phyloP scores from a whole-genome alignment of 768 basidiomycete genomes.

The Tylopilus sp. region DNA sequence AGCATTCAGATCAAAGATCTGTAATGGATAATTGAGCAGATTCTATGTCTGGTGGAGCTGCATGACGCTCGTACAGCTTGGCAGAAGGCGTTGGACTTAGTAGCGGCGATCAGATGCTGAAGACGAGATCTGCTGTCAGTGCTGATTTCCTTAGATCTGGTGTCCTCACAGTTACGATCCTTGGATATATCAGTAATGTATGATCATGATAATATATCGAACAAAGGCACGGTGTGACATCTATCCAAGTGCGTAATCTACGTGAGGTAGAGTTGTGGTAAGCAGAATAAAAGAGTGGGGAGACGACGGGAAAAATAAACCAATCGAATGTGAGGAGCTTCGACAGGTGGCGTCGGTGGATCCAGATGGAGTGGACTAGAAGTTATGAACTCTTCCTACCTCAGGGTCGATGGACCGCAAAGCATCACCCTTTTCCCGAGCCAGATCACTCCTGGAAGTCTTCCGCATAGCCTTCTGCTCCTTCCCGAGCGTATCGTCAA shows the following conservation, averaged over 20 bases:
- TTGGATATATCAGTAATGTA: too few species aligned
- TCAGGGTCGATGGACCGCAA: constrained; percentile 11
- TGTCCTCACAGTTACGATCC: too few species aligned
- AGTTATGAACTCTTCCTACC: background rate
- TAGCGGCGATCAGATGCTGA: constrained; percentile 21
- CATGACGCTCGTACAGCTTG: constrained; percentile 22
- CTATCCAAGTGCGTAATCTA: background rate
- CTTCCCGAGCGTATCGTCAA: constrained; percentile 37
- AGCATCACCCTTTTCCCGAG: background rate
- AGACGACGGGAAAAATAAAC: background rate
- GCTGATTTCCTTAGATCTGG: constrained; percentile 1
- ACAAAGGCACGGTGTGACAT: background rate
- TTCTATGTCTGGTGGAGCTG: background rate
- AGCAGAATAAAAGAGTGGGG: background rate
- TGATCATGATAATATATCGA: constrained; percentile 5
- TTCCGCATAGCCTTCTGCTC: constrained; percentile 35
- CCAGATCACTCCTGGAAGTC: constrained; percentile 17
- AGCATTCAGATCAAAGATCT: constrained; percentile 83
- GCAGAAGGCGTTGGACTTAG: constrained; percentile 14
- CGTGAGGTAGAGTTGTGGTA: background rate
- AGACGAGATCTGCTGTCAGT: background rate
- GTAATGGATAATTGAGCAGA: constrained; percentile 30
- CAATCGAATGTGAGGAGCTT: background rate
- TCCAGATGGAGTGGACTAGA: too few species aligned
- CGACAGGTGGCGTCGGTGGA: background rate